Base-by-base conservation (phyloP, 163 green algal genomes). In the Smithsoniella earleae region DNA sequence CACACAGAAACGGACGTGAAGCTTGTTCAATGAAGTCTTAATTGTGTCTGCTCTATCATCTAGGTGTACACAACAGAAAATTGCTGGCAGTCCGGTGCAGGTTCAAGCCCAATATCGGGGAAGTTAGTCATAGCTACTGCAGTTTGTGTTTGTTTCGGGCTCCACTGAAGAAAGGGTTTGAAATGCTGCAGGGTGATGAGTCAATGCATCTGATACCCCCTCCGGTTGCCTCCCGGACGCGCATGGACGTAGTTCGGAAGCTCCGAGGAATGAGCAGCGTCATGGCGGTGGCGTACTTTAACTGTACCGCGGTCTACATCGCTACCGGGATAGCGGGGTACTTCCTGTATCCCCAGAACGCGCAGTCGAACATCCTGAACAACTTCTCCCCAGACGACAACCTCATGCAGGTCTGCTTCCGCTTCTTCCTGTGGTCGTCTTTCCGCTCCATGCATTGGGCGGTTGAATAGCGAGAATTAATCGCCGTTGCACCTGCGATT, bases 341-440 rank as follows among this genome's bases (percentile, higher is more conserved):
- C 49, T 1, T 64, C 1, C 49, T 64, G 8, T 64, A 64, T 27
- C 49, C 49, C 25, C 49, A 18, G 8, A 27, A 64, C 49, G 49
- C 1, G 8, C 8, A 64, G 8, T 64, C 49, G 25, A 64, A 64
- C 49, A 64, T 64, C 49, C 49, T 69, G 27, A 69, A 69, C 58
- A 69, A 69, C 58, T 69, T 69, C 25, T 16, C 58, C 16, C 58
- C 58, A 16, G 25, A 69, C 5, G 58, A 69, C 25, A 16, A 30
- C 1, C 18, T 69, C 25, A 69, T 69, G 58, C 58, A 69, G 58
- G 40, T 49, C 10, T 49, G 40, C 10, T 49, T 49, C 10, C 40
- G 10, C 13, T 49, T 13, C 40, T 49, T 13, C 40, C 40, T 49
- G 40, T 49, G 10, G 10, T 13, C 10, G 40, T 22, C 10, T 49